Evolutionary conservation across 768 basidiomycete species (phyloP).

Genomic region (Mycena floridula): DNA sequence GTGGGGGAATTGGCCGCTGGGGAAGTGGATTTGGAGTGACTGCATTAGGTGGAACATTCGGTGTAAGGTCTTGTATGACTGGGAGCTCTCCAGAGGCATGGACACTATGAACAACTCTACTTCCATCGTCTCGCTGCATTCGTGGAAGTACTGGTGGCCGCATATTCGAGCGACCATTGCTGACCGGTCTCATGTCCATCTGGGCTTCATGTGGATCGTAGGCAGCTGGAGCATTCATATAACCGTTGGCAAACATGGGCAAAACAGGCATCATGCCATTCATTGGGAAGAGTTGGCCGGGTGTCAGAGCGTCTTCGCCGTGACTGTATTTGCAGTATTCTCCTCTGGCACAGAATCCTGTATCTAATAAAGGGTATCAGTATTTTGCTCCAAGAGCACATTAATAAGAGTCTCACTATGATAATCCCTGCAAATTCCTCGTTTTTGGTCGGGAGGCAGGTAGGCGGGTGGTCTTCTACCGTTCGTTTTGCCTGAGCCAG

Average conservation of each 20-base stretch:
- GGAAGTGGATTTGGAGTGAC: constrained; percentile 20
- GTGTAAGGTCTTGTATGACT: constrained; percentile 81
- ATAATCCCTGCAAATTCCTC: constrained; percentile 86
- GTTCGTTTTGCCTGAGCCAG: constrained; percentile 22
- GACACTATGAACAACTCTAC: constrained; percentile 28
- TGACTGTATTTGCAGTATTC: constrained; percentile 89
- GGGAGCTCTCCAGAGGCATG: constrained; percentile 66
- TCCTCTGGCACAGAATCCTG: constrained; percentile 87
- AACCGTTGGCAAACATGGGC: constrained; percentile 63
- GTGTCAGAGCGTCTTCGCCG: constrained; percentile 81
- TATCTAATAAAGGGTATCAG: constrained; percentile 44
- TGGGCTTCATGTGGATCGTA: constrained; percentile 78
- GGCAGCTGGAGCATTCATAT: constrained; percentile 36
- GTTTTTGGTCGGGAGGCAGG: constrained; percentile 65
- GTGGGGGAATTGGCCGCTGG: constrained; percentile 16
- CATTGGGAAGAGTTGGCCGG: constrained; percentile 57
- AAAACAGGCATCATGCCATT: constrained; percentile 52
- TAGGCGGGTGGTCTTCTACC: constrained; percentile 50
- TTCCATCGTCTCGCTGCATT: constrained; percentile 46
- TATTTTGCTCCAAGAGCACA: too few relatives aligned
- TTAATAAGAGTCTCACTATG: constrained; percentile 62
- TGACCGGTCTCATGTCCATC: constrained; percentile 68
- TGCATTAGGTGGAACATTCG: constrained; percentile 33
- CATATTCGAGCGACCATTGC: constrained; percentile 34
- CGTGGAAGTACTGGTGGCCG: constrained; percentile 57